Base-by-base conservation (phyloP, 805 yeast genomes). In the Komagataella kurtzmanii region DNA sequence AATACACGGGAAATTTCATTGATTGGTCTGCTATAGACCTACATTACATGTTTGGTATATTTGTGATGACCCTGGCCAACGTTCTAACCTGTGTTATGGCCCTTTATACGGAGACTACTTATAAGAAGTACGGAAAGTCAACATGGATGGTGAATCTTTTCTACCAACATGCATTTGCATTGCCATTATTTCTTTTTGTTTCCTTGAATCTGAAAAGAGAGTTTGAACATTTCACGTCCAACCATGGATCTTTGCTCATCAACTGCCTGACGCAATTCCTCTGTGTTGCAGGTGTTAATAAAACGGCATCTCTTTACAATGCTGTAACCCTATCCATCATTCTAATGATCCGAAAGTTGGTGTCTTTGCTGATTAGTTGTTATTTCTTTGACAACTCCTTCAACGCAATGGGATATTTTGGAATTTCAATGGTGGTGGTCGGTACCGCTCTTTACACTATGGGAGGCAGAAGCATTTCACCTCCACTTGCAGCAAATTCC, bases 201-300 rank as follows among this genome's bases (percentile, higher is more conserved):
- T 54, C 59, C 2, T 60, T 61, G 6, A 57, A 65, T 3, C 46
- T 61, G 6, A 21, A 36, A 6, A 14, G 30, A 1, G 68, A 63
- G 19, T 46, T 8, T 55, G 56, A 40, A 54, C 56, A 56, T 8
- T 6, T n/a, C 43, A 17, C 19, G 46, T 30, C 19, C 24, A 18
- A 17, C 6, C 19, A 17, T 17, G 24, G 24, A 6, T 63, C 65
- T 56, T 57, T 80, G 17, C 10, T 65, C 3, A 55, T 70, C 12
- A 82, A 81, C 58, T 71, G 72, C 17, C 14, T 70, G 1, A 77
- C 86, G 0, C 88, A 82, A 62, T 71, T 75, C 56, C 50, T 79
- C 3, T 85, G 95, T 59, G 78, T 82, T 1, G 65, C 76, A 10
- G 89, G 91, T 3, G 91, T 85, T 10, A 83, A 81, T 59, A 70